Conservation (phyloP, 2,329 filamentous ascomycete genomes). For the Fusarium chuoi region DNA sequence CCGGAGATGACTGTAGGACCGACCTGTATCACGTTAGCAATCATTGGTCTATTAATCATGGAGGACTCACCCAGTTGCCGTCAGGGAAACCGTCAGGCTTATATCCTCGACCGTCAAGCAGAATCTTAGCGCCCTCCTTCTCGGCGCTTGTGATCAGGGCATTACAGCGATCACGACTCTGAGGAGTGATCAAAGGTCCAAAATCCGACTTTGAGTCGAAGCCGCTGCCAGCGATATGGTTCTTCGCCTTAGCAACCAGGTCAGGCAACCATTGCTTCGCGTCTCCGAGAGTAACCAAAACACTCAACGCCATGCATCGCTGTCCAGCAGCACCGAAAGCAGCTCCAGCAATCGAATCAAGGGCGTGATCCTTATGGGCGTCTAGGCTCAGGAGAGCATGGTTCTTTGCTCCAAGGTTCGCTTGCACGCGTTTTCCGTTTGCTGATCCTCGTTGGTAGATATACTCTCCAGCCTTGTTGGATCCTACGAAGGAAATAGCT, state of each 20-base stretch:
- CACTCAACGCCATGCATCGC: constrained; percentile 83
- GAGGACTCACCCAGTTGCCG: constrained; percentile 63
- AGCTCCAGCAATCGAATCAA: constrained; percentile 82
- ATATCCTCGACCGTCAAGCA: constrained; percentile 79
- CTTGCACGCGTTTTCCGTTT: constrained; percentile 84
- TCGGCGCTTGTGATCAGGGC: constrained; percentile 76
- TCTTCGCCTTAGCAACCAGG: constrained; percentile 76
- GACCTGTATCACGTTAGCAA: constrained; percentile 48
- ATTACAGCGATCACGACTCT: constrained; percentile 79
- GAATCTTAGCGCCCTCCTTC: constrained; percentile 78
- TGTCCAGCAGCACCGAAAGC: constrained; percentile 85
- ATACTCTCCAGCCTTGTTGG: constrained; percentile 85
- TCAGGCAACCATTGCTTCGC: constrained; percentile 81
- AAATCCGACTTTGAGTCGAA: constrained; percentile 81
- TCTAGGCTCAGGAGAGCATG: constrained; percentile 82
- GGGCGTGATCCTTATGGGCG: constrained; percentile 82
- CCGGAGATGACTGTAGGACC: constrained; percentile 82
- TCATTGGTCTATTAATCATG: accelerated
- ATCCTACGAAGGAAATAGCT: constrained; percentile 82
- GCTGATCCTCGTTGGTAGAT: constrained; percentile 78
- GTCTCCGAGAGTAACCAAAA: constrained; percentile 78
- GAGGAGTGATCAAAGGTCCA: constrained; percentile 78
- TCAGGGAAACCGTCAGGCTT: constrained; percentile 77
- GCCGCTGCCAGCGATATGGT: constrained; percentile 76
- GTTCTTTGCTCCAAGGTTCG: constrained; percentile 86